Percentiles rank a stretch among this genome's conserved stretches.
These are phyloP conservation scores for Suillus sp. DNA, from an alignment of 768 basidiomycete species.

Conservation along the genomic window DNA sequence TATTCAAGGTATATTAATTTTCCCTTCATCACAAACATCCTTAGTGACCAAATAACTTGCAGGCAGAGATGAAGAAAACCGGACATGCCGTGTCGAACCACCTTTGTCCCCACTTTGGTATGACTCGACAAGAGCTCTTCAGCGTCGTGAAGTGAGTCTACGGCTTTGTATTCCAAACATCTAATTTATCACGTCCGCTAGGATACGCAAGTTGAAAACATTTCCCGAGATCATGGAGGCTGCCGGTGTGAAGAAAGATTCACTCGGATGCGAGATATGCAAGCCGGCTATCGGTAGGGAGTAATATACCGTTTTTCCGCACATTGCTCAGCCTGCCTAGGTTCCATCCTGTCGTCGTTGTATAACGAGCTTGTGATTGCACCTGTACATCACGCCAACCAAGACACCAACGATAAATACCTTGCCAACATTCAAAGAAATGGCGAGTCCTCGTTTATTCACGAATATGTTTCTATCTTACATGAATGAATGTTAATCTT, in stretches of 20 bases:
- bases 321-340: constrained; percentile 17
- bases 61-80: constrained; percentile 68
- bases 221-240: constrained; percentile 55
- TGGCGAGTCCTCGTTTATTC: constrained; percentile 33
- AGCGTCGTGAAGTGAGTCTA: constrained; percentile 49
- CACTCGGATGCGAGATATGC: constrained; percentile 73
- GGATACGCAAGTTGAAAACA: constrained; percentile 61
- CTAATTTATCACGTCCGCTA: constrained; percentile 17
- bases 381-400: constrained; percentile 63
- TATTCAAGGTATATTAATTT: constrained; percentile 36
- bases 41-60: constrained; percentile 24
- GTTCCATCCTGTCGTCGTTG: constrained; percentile 46
- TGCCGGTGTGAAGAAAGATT: constrained; percentile 47
- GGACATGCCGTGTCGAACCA: constrained; percentile 59
- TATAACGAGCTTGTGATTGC: constrained; percentile 69
- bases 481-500: background rate
- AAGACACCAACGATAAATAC: constrained; percentile 72
- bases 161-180: background rate
- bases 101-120: constrained; percentile 66
- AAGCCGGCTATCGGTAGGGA: constrained; percentile 61
- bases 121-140: constrained; percentile 68
- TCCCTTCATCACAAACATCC: background rate
- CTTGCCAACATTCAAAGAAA: constrained; percentile 75
- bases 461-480: background rate
- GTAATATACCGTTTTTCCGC: background rate